phyloP scores from a whole-genome alignment of 2,329 filamentous ascomycete genomes.

The Xylogone sp. region DNA sequence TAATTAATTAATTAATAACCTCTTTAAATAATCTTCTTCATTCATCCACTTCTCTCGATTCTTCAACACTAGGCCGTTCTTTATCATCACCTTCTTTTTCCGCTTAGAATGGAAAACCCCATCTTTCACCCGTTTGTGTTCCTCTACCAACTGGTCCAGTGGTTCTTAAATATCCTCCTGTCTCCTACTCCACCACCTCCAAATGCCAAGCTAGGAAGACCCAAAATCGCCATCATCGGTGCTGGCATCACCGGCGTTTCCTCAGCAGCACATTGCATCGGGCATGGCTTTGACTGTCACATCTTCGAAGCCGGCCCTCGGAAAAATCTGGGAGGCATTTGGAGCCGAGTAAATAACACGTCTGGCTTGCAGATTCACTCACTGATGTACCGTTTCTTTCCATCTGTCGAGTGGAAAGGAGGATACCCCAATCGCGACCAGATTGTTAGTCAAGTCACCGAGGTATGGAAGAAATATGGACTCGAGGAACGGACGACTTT shows the following conservation, averaged over 20 bases:
- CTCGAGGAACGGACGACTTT: slow-evolving; percentile 70
- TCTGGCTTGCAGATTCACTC: slow-evolving; percentile 81
- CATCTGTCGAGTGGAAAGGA: slow-evolving; percentile 67
- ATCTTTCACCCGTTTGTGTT: slow-evolving; percentile 53
- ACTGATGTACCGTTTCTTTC: slow-evolving; percentile 85
- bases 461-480: slow-evolving; percentile 72
- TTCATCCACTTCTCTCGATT: background rate
- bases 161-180: slow-evolving; percentile 58
- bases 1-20: background rate
- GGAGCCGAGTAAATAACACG: slow-evolving; percentile 79
- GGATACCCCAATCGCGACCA: slow-evolving; percentile 77
- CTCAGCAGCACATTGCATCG: slow-evolving; percentile 76
- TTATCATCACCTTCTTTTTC: background rate
- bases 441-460: slow-evolving; percentile 67
- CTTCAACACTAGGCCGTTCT: background rate
- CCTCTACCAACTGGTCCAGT: slow-evolving; percentile 63
- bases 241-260: slow-evolving; percentile 73
- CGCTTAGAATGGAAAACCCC: slow-evolving; percentile 30
- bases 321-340: slow-evolving; percentile 71
- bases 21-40: background rate
- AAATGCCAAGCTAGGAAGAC: slow-evolving; percentile 50
- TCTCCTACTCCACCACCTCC: slow-evolving; percentile 66
- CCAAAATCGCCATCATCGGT: slow-evolving; percentile 66
- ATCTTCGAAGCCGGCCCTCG: slow-evolving; percentile 71
- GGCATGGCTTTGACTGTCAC: slow-evolving; percentile 78